Evolutionary conservation across 768 basidiomycete genomes (phyloP), one percentile per base, ranked within the genome.

Genomic region (Kwoniella dejecticola): DNA sequence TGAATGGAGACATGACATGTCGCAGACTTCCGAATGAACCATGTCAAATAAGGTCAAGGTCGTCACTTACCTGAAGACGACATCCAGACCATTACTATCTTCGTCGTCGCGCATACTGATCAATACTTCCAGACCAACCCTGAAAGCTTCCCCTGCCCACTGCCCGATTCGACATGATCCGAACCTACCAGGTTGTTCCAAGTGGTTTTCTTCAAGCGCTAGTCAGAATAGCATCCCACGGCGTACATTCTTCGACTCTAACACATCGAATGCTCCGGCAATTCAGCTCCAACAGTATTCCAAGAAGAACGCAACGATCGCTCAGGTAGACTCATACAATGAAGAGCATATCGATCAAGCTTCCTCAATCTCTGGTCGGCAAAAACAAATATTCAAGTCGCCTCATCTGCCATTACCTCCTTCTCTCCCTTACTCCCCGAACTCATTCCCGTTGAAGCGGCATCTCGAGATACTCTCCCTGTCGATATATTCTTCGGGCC

Each of bases 401-500:
- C 66, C 66, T 4, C 62, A 67, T 52, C 52, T 67, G 8, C 66
- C 66, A 17, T 45, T 67, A 11, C 66, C 66, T 19, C 66, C 66
- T 15, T 21, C 48, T 15, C 38, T 67, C 26, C 66, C 66, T 2
- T 67, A 67, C 36, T 63, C 66, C 4, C 66, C 66, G 11, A 60
- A 45, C 13, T 67, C 66, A 3, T 45, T 58, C 21, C 71, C 71
- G 3, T 75, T 75, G 57, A 54, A 66, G 54, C 60, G 74, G 30
- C 74, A 75, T 38, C 59, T 71, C 24, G 61, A 70, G 17, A 60
- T 65, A 7, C 66, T 75, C n/a, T 65, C 68, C 3, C 53, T 66
- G 15, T 52, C 69, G 8, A 40, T 71, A 0, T 44, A 64, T 31
- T 56, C 52, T 7, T 41, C 60, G 4, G 54, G 41, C 2, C 31